These are phyloP conservation scores for Panus rudis DNA, from an alignment of 768 basidiomycete species.

Conservation along the genomic window DNA sequence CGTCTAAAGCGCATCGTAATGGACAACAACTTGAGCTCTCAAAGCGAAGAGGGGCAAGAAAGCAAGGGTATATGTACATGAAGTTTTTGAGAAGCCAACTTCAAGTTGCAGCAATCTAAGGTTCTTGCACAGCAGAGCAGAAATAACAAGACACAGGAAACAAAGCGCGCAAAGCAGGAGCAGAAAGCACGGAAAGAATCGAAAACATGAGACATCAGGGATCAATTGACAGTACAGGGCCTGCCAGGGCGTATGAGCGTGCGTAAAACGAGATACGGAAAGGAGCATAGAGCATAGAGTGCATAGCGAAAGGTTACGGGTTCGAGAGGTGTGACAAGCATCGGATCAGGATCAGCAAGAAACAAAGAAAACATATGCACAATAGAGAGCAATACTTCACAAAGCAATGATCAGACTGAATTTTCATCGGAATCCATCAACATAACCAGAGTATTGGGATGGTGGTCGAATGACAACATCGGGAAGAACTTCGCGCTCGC, in stretches of 20 bases:
- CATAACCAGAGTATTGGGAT: slow-evolving; percentile 41
- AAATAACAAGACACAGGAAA: background rate
- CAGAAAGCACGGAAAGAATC: background rate
- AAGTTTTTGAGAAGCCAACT: background rate
- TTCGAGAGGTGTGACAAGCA: background rate
- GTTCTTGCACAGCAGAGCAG: background rate
- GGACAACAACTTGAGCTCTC: no score
- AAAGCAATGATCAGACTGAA: background rate
- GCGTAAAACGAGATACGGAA: slow-evolving; percentile 2
- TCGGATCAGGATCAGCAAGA: background rate
- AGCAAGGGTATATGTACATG: slow-evolving; percentile 1
- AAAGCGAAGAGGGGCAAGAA: background rate
- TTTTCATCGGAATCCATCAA: slow-evolving; percentile 35
- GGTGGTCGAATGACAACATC: slow-evolving; percentile 58
- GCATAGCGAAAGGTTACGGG: background rate
- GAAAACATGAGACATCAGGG: background rate
- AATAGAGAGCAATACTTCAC: slow-evolving; percentile 1
- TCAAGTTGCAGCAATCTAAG: background rate
- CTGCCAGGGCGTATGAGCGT: background rate
- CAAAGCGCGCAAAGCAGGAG: background rate
- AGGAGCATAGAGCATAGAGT: background rate
- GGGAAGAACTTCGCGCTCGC: slow-evolving; percentile 50
- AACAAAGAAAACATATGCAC: background rate
- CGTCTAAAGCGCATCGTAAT: no score
- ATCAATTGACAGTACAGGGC: background rate